Conservation (phyloP, 2,329 filamentous ascomycete species). For the Penicillium nordicum region DNA sequence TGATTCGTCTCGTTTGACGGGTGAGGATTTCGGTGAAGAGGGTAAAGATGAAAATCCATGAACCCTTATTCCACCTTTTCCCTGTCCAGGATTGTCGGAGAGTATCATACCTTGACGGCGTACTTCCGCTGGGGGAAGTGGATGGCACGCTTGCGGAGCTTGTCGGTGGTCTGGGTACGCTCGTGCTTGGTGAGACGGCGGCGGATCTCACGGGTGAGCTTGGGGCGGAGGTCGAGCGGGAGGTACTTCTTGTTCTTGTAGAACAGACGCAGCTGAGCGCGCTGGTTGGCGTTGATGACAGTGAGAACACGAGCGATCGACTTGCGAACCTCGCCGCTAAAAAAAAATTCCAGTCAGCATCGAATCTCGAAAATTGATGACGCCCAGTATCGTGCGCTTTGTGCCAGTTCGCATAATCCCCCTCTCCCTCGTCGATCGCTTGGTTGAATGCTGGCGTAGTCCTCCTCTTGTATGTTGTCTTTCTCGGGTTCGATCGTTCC, state of each 20-base stretch:
- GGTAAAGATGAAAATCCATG: not conserved
- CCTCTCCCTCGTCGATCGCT: not conserved
- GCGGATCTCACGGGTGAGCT: conserved; percentile 97
- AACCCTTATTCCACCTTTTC: not conserved
- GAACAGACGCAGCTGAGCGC: conserved; percentile 95
- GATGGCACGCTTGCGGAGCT: conserved; percentile 90
- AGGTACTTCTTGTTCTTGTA: conserved; percentile 99
- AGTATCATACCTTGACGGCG: conserved; percentile 81
- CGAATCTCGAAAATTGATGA: conserved; percentile 3
- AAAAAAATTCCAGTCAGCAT: conserved; percentile 30
- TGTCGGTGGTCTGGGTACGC: conserved; percentile 77
- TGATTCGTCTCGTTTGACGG: not conserved
- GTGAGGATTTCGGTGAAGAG: not conserved
- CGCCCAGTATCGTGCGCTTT: not conserved
- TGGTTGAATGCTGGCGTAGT: not conserved
- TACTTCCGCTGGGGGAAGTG: conserved; percentile 99
- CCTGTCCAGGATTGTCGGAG: not conserved
- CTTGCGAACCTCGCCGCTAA: conserved; percentile 97
- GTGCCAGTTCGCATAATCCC: not conserved
- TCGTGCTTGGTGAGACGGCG: conserved; percentile 92
- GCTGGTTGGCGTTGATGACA: conserved; percentile 99
- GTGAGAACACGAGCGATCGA: conserved; percentile 98
- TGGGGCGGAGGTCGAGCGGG: conserved; percentile 95
- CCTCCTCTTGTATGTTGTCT: conserved; percentile 1
- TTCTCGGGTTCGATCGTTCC: conserved; percentile 3